A percentile compares a stretch with the other conserved stretches of the same genome.
phyloP scores from a whole-genome alignment of 306 rosid genomes.

The Purshia tridentata region DNA sequence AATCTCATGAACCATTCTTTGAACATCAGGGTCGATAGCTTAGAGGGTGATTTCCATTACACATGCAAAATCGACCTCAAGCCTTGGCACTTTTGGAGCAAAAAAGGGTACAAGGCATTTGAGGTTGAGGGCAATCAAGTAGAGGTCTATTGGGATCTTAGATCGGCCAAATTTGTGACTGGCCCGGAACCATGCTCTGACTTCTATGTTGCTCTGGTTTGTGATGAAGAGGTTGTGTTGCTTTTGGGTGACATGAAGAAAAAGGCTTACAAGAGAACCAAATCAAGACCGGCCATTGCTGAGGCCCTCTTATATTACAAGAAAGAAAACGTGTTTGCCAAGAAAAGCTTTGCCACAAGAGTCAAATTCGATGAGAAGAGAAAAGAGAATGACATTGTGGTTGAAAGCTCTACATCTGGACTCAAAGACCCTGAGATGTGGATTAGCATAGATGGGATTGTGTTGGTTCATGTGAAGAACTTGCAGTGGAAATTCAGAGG shows the following conservation, averaged over 20 bases:
- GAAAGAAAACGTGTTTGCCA: constrained; percentile 78
- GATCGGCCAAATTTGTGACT: constrained; percentile 54
- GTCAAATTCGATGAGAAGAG: constrained; percentile 60
- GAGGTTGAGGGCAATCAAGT: constrained; percentile 53
- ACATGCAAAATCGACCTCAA: constrained; percentile 72
- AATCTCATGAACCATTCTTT: constrained; percentile 66
- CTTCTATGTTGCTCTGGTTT: constrained; percentile 62
- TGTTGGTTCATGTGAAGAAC: constrained; percentile 72
- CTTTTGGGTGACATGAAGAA: constrained; percentile 78
- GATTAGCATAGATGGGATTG: constrained; percentile 88
- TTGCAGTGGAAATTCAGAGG: constrained; percentile 93
- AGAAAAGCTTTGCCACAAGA: constrained; percentile 66
- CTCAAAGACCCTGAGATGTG: constrained; percentile 83
- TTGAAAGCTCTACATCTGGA: constrained; percentile 63
- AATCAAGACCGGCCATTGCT: constrained; percentile 43
- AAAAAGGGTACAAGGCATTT: constrained; percentile 69
- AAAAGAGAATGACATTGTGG: constrained; percentile 69
- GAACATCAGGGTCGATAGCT: constrained; percentile 49
- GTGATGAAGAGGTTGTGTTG: constrained; percentile 72
- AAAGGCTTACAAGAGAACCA: constrained; percentile 84
- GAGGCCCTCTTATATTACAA: constrained; percentile 56
- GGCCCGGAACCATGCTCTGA: constrained; percentile 72
- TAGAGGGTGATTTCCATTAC: constrained; percentile 51
- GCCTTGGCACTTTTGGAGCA: constrained; percentile 87
- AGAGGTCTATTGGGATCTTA: constrained; percentile 79